These are phyloP conservation scores for Glarea lozoyensis DNA, from an alignment of 495 filamentous ascomycete species.

Conservation along the genomic window DNA sequence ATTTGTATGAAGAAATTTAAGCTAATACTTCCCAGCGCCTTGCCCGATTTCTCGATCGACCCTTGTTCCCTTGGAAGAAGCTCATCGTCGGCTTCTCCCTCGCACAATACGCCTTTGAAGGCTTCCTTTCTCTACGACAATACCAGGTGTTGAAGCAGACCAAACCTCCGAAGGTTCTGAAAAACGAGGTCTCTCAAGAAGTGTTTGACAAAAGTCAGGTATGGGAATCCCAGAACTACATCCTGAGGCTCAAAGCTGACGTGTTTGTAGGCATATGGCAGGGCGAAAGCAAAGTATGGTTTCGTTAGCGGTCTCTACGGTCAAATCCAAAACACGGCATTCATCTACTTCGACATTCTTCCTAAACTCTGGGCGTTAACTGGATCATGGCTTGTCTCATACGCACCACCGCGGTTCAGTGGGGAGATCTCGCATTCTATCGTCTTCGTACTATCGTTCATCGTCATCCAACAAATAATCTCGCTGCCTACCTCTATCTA, in stretches of 20 bases:
- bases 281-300: slow-evolving; percentile 85
- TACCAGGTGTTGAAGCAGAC: slow-evolving; percentile 74
- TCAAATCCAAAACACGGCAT: slow-evolving; percentile 75
- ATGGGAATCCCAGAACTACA: slow-evolving; percentile 15
- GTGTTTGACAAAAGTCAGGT: slow-evolving; percentile 92
- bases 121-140: slow-evolving; percentile 76
- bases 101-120: slow-evolving; percentile 80
- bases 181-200: slow-evolving; percentile 77
- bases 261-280: slow-evolving; percentile 67
- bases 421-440: slow-evolving; percentile 93
- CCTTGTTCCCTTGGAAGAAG: slow-evolving; percentile 93
- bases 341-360: slow-evolving; percentile 84
- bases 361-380: slow-evolving; percentile 82
- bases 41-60: slow-evolving; percentile 77
- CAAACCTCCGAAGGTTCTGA: slow-evolving; percentile 72
- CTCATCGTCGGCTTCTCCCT: slow-evolving; percentile 89
- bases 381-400: slow-evolving; percentile 62
- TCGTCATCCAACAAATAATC: slow-evolving; percentile 65
- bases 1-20: background rate
- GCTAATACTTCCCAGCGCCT: slow-evolving; percentile 54
- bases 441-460: slow-evolving; percentile 83
- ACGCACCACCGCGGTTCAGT: slow-evolving; percentile 66
- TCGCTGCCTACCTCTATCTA: slow-evolving; percentile 80
- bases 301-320: slow-evolving; percentile 72
- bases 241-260: slow-evolving; percentile 2